Conservation (phyloP, 2,329 filamentous ascomycete species). For the Colletotrichum agaves region DNA sequence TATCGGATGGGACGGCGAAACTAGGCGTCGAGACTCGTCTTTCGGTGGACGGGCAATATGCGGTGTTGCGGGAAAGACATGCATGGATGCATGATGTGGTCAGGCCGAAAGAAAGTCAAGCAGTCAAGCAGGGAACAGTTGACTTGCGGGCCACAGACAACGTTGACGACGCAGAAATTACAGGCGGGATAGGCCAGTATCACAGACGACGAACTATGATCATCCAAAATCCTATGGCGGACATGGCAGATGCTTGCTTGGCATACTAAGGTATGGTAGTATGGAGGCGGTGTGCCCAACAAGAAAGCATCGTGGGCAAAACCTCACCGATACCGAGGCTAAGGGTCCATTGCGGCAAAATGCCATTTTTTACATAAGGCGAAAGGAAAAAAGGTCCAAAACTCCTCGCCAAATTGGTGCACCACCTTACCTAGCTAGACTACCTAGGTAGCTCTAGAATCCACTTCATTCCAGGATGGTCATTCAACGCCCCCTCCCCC, state of each 20-base stretch:
- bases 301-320: not conserved
- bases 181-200: not conserved
- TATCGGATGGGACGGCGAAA: constrained; percentile 22
- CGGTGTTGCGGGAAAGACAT: constrained; percentile 19
- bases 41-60: constrained; percentile 3
- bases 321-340: not conserved
- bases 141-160: not conserved
- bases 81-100: constrained; percentile 34
- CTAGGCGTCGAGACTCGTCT: not conserved
- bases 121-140: constrained; percentile 2
- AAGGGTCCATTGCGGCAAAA: not conserved
- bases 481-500: no score
- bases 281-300: not conserved
- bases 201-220: constrained; percentile 2
- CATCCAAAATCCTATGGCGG: not conserved
- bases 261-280: no score
- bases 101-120: constrained; percentile 15
- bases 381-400: not conserved
- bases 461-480: no score
- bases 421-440: no score
- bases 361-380: not conserved
- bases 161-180: not conserved
- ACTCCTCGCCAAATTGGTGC: not conserved
- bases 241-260: not conserved
- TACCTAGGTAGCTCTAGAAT: no score